Conservation (phyloP, 345 rosid genomes). For the Syzygium aromaticum region DNA sequence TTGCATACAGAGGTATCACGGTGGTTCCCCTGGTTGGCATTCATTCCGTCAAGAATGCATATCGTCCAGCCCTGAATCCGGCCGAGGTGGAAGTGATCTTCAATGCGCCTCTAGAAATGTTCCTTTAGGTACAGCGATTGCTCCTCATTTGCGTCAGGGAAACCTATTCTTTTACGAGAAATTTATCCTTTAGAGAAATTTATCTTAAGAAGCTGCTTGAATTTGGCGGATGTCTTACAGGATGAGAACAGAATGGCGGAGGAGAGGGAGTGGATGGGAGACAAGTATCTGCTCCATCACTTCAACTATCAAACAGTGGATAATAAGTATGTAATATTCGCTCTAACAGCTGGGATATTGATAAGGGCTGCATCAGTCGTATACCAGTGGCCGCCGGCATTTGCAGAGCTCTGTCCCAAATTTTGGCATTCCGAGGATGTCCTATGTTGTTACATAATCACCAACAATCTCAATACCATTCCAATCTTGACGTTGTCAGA, state of each 20-base stretch:
- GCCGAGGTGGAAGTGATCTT: conserved; percentile 59
- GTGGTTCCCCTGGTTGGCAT: conserved; percentile 59
- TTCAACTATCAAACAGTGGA: conserved; percentile 38
- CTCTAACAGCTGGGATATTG: conserved; percentile 56
- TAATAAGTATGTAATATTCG: conserved; percentile 36
- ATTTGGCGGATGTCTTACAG: conserved; percentile 5
- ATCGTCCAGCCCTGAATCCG: conserved; percentile 33
- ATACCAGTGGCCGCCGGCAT: conserved; percentile 36
- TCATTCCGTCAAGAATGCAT: conserved; percentile 30
- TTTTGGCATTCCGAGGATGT: conserved; percentile 24
- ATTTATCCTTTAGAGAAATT: neutral
- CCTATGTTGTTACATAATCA: neutral
- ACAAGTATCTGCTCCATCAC: conserved; percentile 41
- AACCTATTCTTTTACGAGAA: neutral
- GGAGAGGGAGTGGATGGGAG: conserved; percentile 46
- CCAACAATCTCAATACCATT: neutral
- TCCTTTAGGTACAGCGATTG: conserved; percentile 37
- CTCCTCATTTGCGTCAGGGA: neutral
- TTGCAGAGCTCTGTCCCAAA: conserved; percentile 40
- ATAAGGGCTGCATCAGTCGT: conserved; percentile 46
- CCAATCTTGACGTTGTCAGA: neutral
- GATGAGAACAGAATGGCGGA: conserved; percentile 40
- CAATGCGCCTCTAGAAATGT: conserved; percentile 68
- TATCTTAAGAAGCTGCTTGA: neutral
- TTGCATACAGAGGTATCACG: conserved; percentile 23